Evolutionary conservation across 805 yeast species (phyloP).

Genomic region (Metschnikowia gelsemii): DNA sequence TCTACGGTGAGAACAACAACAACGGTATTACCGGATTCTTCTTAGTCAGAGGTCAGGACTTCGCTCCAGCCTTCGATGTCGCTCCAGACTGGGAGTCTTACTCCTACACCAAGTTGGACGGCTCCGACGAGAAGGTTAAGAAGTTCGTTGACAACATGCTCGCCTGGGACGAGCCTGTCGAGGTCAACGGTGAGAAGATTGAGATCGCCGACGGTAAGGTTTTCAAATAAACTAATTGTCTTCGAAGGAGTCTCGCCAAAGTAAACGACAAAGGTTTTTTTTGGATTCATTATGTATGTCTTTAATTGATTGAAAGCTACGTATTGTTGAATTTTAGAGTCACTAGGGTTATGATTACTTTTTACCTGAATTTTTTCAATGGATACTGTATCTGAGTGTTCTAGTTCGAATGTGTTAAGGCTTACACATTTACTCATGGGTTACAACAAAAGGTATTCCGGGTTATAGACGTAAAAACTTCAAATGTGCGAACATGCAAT

Average conservation of each 20-base stretch:
- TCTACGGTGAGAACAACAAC: slow-evolving; percentile 97
- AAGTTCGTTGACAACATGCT: slow-evolving; percentile 85
- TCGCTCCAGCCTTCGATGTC: slow-evolving; percentile 88
- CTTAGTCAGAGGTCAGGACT: slow-evolving; percentile 93
- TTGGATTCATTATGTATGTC: too few species aligned
- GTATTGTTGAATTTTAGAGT: too few species aligned
- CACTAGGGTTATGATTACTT: too few species aligned
- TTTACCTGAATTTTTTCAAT: too few species aligned
- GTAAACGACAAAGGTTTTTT: slow-evolving; percentile 4
- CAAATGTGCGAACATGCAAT: too few species aligned
- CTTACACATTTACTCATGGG: too few species aligned
- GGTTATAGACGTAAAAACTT: too few species aligned
- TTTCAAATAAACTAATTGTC: slow-evolving; percentile 59
- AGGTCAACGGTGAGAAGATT: slow-evolving; percentile 71
- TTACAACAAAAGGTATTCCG: too few species aligned
- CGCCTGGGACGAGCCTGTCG: slow-evolving; percentile 97
- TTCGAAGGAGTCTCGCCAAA: background rate
- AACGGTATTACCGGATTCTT: slow-evolving; percentile 96
- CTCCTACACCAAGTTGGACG: slow-evolving; percentile 77
- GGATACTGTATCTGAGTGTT: too few species aligned
- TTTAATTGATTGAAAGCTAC: background rate
- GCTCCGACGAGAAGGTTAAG: slow-evolving; percentile 70
- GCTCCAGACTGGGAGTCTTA: slow-evolving; percentile 99
- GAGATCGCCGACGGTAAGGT: slow-evolving; percentile 98
- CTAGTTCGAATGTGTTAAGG: too few species aligned